Evolutionary conservation across 2,329 filamentous ascomycete species (phyloP), one percentile per base, ranked within the genome.

Genomic region (Pseudocercospora pini-densiflorae): DNA sequence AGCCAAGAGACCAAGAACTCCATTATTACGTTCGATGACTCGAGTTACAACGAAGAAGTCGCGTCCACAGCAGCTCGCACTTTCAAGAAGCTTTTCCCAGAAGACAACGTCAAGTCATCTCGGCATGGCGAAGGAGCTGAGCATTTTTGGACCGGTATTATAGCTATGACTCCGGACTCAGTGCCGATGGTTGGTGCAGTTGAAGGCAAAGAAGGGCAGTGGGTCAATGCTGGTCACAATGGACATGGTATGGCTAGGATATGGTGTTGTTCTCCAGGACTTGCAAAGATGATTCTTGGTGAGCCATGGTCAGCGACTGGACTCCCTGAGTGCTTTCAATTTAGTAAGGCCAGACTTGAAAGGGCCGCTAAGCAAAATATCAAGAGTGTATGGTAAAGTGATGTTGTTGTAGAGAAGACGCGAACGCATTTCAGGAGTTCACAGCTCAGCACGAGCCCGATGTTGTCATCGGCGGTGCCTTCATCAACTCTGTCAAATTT

Each of bases 171-270:
- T 14, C 72, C 72, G 10, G 47, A 85, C 70, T 81, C 77, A 10
- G 80, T 84, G 12, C 82, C 83, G 0, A 80, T 83, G 65, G 75
- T 85, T n/a, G 83, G 83, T 1, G 71, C 72, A 0, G 71, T 85
- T 5, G 75, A 80, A 9, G 75, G 75, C 0, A 66, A 79, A 7
- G 77, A 79, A 9, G 82, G 82, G 3, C 82, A 85, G 61, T 85
- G 77, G 71, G 77, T 85, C 8, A 84, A 82, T 69, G 82, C 82
- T n/a, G 82, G 83, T 0, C 84, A 84, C 65, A 83, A 84, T 68
- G 82, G 82, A 0, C 82, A 84, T 71, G 82, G 82, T 78, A 81
- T 81, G 80, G 80, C 80, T 47, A 72, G 79, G 21, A 84, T 84
- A 57, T 84, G 83, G 67, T 82, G 79, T 0, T 82, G 81, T 67